phyloP scores from a whole-genome alignment of 2,329 filamentous ascomycete genomes.

The Trichoderma cornu-damae region DNA sequence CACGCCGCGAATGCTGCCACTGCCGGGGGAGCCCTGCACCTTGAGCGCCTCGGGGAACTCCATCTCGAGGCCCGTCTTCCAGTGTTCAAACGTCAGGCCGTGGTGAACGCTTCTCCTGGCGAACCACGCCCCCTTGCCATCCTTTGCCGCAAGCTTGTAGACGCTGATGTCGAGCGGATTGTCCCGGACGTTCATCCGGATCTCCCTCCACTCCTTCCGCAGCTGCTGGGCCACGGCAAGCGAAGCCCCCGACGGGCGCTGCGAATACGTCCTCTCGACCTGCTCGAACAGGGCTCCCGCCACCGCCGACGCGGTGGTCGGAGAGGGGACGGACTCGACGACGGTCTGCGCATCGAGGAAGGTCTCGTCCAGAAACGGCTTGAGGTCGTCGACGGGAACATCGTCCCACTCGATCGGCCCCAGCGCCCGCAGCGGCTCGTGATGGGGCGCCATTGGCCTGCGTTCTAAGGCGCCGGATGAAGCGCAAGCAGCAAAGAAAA shows the following conservation, averaged over 20 bases:
- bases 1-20: constrained; percentile 76
- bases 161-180: constrained; percentile 73
- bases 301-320: constrained; percentile 36
- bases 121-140: constrained; percentile 87
- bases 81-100: constrained; percentile 69
- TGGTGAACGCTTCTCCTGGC: constrained; percentile 77
- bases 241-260: constrained; percentile 40
- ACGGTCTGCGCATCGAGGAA: constrained; percentile 66
- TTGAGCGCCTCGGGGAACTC: constrained; percentile 78
- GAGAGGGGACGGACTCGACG: constrained; percentile 66
- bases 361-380: constrained; percentile 51
- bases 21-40: constrained; percentile 62
- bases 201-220: constrained; percentile 82
- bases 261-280: constrained; percentile 43
- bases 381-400: constrained; percentile 43
- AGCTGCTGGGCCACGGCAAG: constrained; percentile 50
- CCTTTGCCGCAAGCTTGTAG: constrained; percentile 73
- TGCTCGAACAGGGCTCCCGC: constrained; percentile 49
- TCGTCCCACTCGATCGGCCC: constrained; percentile 51
- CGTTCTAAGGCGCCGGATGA: not conserved
- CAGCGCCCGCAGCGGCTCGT: constrained; percentile 55
- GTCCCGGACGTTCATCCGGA: constrained; percentile 65
- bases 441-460: constrained; percentile 37
- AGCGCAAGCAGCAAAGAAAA: not conserved
- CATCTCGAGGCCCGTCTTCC: constrained; percentile 67